Evolutionary conservation across 2,329 filamentous ascomycete species (phyloP), one percentile per base, ranked within the genome.

Genomic region (Aspergillus costaricaensis): DNA sequence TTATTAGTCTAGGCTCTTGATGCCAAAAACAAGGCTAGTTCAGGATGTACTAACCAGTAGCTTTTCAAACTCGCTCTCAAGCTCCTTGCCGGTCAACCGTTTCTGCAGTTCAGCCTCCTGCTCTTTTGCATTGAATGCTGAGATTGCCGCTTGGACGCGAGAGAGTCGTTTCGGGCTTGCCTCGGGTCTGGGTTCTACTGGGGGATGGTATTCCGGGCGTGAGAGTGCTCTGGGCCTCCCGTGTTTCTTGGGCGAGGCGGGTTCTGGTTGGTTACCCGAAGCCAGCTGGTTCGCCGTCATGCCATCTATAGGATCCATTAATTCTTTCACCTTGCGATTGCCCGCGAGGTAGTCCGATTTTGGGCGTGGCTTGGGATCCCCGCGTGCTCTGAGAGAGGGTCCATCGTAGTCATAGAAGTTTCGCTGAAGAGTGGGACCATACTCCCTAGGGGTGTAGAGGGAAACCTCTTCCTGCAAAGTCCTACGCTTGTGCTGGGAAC

Each of bases 91-190:
- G 65, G 86, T 73, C 58, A 84, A 63, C 60, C 75, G 73, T 54
- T 78, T 79, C 67, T 73, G 70, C 17, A 76, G 66, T 74, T 81
- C 70, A 64, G 76, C 76, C 73, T 82, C 76, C 47, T 79, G 79
- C 63, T 79, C 77, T 69, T 83, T 87, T 38, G 83, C 80, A 68
- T 86, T 86, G 65, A 88, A 83, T 4, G 79, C 83, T 39, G 86
- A 85, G n/a, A 89, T 86, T 14, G 85, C 86, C 64, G 86, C 86
- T 78, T 88, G 84, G 21, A 88, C 86, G 51, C 85, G 81, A 61
- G 79, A 81, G 57, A 81, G 80, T 71, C 79, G 80, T 74, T 82
- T 84, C 5, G 74, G 74, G 44, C 68, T 72, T 38, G 72, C 64
- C 48, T 74, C 70, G 23, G 67, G 65, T 23, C 67, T 69, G 62